phyloP scores from a whole-genome alignment of 1,284 basidiomycete species.

The Phellopilus nigrolimitatus region DNA sequence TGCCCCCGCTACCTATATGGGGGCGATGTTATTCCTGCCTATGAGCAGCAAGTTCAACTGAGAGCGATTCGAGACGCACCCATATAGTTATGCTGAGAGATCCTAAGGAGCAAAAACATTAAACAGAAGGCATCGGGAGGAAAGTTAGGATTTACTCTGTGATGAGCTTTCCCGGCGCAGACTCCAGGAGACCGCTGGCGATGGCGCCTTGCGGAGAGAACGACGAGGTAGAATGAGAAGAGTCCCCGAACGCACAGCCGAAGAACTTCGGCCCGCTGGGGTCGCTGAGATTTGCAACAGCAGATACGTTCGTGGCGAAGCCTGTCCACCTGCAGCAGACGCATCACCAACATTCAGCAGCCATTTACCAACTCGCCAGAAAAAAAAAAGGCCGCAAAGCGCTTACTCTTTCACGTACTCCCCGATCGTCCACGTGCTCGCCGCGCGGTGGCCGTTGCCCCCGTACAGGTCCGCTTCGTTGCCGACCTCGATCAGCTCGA shows the following conservation, averaged over 20 bases:
- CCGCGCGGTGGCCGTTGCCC: constrained; percentile 42
- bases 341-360: no score
- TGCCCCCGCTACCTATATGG: constrained; percentile 31
- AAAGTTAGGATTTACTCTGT: constrained; percentile 27
- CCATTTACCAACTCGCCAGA: constrained; percentile 27
- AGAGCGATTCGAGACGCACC: constrained; percentile 41
- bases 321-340: constrained; percentile 31
- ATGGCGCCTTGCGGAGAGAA: constrained; percentile 24
- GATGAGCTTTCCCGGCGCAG: constrained; percentile 30
- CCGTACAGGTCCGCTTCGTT: constrained; percentile 62
- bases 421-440: constrained; percentile 38
- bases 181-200: constrained; percentile 30
- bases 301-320: no score
- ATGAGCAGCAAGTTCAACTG: no score
- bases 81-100: constrained; percentile 63
- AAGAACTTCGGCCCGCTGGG: constrained; percentile 28
- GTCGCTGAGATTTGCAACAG: no score
- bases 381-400: neutral
- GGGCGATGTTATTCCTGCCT: no score
- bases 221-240: constrained; percentile 7
- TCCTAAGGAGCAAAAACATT: constrained; percentile 35
- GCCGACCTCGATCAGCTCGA: constrained; percentile 49
- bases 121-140: constrained; percentile 10
- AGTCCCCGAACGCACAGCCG: constrained; percentile 6
- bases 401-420: constrained; percentile 52